Evolutionary conservation across 192 early-diverging fungal species (phyloP).

Genomic region (Jimgerdemannia lactiflua): DNA sequence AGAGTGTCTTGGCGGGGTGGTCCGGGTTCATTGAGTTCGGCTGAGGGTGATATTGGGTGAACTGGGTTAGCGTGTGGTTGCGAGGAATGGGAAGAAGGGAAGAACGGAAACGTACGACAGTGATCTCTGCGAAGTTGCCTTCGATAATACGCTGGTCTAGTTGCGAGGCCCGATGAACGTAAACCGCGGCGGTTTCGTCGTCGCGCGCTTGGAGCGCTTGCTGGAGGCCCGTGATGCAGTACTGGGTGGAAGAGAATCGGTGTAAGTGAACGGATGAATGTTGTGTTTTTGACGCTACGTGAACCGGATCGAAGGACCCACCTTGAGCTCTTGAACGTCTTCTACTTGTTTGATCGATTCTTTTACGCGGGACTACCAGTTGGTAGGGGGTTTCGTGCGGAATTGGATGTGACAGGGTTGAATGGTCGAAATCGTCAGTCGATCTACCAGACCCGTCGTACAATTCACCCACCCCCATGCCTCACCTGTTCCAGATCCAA

Average conservation of each 20-base stretch:
- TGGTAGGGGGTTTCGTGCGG: not conserved
- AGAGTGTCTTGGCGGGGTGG: slow-evolving; percentile 50
- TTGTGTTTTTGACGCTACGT: not conserved
- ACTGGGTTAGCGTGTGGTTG: slow-evolving; percentile 21
- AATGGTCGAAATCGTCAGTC: not conserved
- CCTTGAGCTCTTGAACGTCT: slow-evolving; percentile 69
- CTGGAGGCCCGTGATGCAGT: slow-evolving; percentile 65
- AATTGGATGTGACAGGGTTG: not conserved
- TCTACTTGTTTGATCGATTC: slow-evolving; percentile 66
- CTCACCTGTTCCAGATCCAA: slow-evolving; percentile 71
- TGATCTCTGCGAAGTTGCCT: slow-evolving; percentile 60
- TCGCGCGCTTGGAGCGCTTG: slow-evolving; percentile 56
- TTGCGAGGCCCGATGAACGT: slow-evolving; percentile 56
- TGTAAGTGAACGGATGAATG: not conserved
- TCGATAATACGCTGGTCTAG: slow-evolving; percentile 58
- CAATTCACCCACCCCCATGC: not conserved
- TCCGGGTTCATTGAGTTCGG: slow-evolving; percentile 53
- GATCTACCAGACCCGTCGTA: not conserved
- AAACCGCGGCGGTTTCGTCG: slow-evolving; percentile 66
- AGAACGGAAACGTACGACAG: slow-evolving; percentile 31
- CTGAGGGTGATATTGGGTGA: slow-evolving; percentile 17
- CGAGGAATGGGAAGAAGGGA: not conserved
- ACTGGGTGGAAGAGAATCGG: slow-evolving; percentile 7
- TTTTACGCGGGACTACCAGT: slow-evolving; percentile 58
- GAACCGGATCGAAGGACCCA: slow-evolving; percentile 20